Percentiles rank a stretch among this genome's conserved stretches.
Conservation (phyloP, 345 rosid genomes). For the Aurinia saxatilis region DNA sequence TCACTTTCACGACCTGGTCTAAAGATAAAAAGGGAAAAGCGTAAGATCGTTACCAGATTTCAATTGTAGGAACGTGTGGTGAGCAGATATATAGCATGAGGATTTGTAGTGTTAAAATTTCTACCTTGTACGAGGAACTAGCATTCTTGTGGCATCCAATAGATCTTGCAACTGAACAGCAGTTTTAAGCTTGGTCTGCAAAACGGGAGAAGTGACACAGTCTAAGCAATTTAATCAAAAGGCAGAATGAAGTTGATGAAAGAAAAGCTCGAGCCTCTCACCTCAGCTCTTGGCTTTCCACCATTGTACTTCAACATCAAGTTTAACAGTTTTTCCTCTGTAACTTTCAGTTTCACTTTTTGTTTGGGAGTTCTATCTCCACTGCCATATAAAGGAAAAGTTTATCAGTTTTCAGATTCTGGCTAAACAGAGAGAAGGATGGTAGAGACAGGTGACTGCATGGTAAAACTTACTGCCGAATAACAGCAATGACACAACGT, state of each 20-base stretch:
- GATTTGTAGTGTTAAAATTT: not conserved
- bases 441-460: not conserved
- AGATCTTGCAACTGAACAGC: constrained; percentile 97
- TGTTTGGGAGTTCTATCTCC: constrained; percentile 99
- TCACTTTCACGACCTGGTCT: constrained; percentile 92
- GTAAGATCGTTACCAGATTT: constrained; percentile 1
- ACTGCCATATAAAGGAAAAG: constrained; percentile 34
- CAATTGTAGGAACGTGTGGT: too few species aligned
- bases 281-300: constrained; percentile 93
- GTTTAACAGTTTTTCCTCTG: constrained; percentile 91
- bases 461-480: constrained; percentile 78
- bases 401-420: constrained; percentile 1
- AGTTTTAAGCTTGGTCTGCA: constrained; percentile 95
- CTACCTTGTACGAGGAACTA: constrained; percentile 97
- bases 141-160: constrained; percentile 93
- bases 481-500: constrained; percentile 92
- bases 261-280: constrained; percentile 25
- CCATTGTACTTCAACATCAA: constrained; percentile 98
- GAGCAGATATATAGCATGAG: not conserved
- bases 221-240: not conserved
- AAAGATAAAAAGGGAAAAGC: constrained; percentile 11
- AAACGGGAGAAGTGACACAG: constrained; percentile 16
- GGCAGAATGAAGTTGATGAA: not conserved
- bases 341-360: constrained; percentile 96
- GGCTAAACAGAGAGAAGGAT: not conserved